Conservation (phyloP, 441 rosid species). For the Erysimum cheiri region DNA sequence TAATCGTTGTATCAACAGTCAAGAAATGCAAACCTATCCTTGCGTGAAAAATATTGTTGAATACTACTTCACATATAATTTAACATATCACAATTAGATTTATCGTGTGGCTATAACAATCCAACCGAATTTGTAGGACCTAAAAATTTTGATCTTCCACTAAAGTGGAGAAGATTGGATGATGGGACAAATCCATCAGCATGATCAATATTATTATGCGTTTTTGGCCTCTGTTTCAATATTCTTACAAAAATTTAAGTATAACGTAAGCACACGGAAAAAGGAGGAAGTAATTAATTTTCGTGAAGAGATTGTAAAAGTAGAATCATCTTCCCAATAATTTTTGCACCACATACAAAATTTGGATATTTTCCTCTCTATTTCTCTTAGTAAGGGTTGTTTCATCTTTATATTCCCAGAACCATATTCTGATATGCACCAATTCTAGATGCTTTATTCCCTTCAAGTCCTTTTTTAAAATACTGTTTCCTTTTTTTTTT, state of each 20-base stretch:
- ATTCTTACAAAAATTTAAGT: constrained; percentile 1
- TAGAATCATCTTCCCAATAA: constrained; percentile 37
- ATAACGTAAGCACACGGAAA: not conserved
- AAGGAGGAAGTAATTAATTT: not conserved
- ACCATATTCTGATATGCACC: constrained; percentile 28
- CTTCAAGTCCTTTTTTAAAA: not conserved
- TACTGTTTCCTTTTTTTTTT: not conserved
- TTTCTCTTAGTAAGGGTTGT: constrained; percentile 15
- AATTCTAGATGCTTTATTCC: constrained; percentile 36
- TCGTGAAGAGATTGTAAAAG: constrained; percentile 16
- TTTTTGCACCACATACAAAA: constrained; percentile 29
- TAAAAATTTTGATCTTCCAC: not conserved
- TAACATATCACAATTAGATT: constrained; percentile 18
- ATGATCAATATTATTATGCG: constrained; percentile 28
- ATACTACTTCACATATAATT: not conserved
- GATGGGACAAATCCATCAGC: constrained; percentile 36
- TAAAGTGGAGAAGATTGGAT: constrained; percentile 28
- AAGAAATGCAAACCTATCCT: not conserved
- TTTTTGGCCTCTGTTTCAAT: constrained; percentile 20
- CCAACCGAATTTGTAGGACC: constrained; percentile 4
- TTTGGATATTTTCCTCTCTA: constrained; percentile 3
- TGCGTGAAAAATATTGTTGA: not conserved
- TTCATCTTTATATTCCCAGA: constrained; percentile 19
- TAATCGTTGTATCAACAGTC: not conserved
- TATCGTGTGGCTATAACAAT: constrained; percentile 1